Evolutionary conservation across 2,329 filamentous ascomycete genomes (phyloP).

Genomic region (Alternaria hordeiaustralica): DNA sequence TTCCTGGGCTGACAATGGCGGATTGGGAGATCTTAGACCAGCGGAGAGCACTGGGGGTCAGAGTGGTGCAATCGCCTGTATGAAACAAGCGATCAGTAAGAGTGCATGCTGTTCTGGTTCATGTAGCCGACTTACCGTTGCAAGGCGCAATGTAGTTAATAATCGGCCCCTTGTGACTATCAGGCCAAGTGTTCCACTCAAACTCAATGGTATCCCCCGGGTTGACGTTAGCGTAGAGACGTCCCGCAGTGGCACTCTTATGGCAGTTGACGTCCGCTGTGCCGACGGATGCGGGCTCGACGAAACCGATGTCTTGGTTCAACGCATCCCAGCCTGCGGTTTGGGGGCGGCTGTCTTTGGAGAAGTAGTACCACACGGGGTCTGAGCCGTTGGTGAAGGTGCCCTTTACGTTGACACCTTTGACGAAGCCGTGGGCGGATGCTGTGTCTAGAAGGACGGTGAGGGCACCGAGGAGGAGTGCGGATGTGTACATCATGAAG

Average conservation of each 20-base stretch:
- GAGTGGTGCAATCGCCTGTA: conserved; percentile 42
- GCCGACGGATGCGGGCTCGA: conserved; percentile 36
- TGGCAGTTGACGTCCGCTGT: conserved; percentile 48
- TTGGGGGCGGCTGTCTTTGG: conserved; percentile 29
- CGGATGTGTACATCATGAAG: conserved; percentile 25
- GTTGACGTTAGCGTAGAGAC: conserved; percentile 42
- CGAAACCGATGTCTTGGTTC: conserved; percentile 49
- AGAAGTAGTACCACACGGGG: conserved; percentile 42
- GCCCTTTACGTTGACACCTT: conserved; percentile 29
- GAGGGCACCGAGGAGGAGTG: conserved; percentile 25
- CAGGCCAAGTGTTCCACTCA: conserved; percentile 47
- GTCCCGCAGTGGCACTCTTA: conserved; percentile 46
- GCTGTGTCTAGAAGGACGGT: conserved; percentile 28
- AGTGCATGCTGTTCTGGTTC: not conserved
- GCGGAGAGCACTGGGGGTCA: conserved; percentile 29
- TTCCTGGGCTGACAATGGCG: conserved; percentile 33
- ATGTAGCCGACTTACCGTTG: conserved; percentile 26
- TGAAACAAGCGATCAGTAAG: not conserved
- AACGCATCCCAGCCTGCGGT: conserved; percentile 45
- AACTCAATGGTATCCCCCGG: conserved; percentile 44
- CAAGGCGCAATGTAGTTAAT: conserved; percentile 50
- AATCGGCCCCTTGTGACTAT: conserved; percentile 47
- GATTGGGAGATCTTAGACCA: conserved; percentile 47
- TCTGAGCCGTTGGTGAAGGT: conserved; percentile 38
- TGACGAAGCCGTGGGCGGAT: conserved; percentile 43